These are phyloP conservation scores for Vitis hybrid DNA, from an alignment of 177 flowering plant genomes.

Conservation along the genomic window DNA sequence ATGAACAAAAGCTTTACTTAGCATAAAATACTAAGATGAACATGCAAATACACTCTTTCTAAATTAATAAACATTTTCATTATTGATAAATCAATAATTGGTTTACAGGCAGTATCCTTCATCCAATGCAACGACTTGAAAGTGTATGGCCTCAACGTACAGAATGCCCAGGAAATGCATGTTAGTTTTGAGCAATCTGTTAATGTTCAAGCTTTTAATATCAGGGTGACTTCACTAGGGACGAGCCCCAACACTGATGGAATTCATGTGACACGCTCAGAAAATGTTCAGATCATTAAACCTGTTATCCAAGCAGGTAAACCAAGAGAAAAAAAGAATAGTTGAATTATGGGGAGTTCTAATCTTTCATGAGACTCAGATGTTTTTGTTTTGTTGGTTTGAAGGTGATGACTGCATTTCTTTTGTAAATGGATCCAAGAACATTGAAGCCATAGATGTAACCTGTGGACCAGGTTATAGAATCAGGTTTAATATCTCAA, in stretches of 20 bases:
- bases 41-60: too few species aligned
- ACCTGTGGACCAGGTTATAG: constrained; percentile 96
- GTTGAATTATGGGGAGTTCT: too few species aligned
- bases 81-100: not conserved
- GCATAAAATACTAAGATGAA: too few species aligned
- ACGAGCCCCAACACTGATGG: constrained; percentile 84
- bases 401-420: constrained; percentile 97
- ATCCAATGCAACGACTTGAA: constrained; percentile 33
- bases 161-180: constrained; percentile 56
- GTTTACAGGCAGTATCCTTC: constrained; percentile 50
- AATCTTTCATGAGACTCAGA: too few species aligned
- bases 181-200: constrained; percentile 32
- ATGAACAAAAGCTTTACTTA: too few species aligned
- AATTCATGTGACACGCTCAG: constrained; percentile 50
- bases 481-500: constrained; percentile 52
- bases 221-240: constrained; percentile 44
- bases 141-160: constrained; percentile 29
- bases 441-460: constrained; percentile 54
- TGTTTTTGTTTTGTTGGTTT: not conserved
- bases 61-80: too few species aligned
- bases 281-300: constrained; percentile 26
- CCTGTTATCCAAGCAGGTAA: constrained; percentile 48
- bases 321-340: not conserved
- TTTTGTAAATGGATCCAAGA: constrained; percentile 68
- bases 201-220: constrained; percentile 34